Percentiles rank a stretch among this genome's conserved stretches.
These are phyloP conservation scores for Eutypa lata DNA, from an alignment of 2,329 filamentous ascomycete species.

Conservation along the genomic window DNA sequence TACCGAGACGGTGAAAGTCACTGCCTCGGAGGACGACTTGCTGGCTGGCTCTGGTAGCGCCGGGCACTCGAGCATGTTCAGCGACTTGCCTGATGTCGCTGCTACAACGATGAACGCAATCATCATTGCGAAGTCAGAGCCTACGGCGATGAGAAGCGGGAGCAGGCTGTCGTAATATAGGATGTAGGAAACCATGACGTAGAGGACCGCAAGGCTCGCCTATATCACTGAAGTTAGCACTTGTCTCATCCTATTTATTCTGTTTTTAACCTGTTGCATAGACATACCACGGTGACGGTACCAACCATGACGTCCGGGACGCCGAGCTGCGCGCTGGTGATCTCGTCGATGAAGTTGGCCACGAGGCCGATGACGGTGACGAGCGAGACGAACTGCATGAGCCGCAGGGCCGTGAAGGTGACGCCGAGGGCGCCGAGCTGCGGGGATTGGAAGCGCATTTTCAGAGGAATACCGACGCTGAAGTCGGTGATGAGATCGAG, in stretches of 20 bases:
- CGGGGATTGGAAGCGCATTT: conserved; percentile 44
- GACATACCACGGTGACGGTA: conserved; percentile 77
- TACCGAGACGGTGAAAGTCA: conserved; percentile 25
- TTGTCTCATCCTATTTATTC: too few relatives aligned
- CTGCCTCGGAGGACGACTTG: conserved; percentile 21
- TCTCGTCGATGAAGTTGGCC: conserved; percentile 77
- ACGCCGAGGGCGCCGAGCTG: conserved; percentile 70
- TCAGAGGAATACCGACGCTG: conserved; percentile 28
- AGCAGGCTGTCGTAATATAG: conserved; percentile 76
- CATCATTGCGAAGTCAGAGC: conserved; percentile 65
- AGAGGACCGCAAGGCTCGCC: conserved; percentile 76
- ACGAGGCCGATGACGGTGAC: conserved; percentile 76
- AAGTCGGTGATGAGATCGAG: conserved; percentile 41
- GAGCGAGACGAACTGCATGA: conserved; percentile 68
- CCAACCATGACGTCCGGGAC: conserved; percentile 73
- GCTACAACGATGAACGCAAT: conserved; percentile 76
- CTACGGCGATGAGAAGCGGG: conserved; percentile 67
- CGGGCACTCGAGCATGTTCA: conserved; percentile 74
- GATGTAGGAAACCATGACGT: conserved; percentile 76
- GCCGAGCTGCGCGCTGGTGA: conserved; percentile 62
- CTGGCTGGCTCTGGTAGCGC: conserved; percentile 39
- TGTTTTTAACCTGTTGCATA: too few relatives aligned
- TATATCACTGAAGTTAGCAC: conserved; percentile 33
- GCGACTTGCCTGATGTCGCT: conserved; percentile 73
- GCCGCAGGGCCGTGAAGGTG: conserved; percentile 72